Conservation (phyloP, 2,329 filamentous ascomycete genomes). For the Cercospora sojina region DNA sequence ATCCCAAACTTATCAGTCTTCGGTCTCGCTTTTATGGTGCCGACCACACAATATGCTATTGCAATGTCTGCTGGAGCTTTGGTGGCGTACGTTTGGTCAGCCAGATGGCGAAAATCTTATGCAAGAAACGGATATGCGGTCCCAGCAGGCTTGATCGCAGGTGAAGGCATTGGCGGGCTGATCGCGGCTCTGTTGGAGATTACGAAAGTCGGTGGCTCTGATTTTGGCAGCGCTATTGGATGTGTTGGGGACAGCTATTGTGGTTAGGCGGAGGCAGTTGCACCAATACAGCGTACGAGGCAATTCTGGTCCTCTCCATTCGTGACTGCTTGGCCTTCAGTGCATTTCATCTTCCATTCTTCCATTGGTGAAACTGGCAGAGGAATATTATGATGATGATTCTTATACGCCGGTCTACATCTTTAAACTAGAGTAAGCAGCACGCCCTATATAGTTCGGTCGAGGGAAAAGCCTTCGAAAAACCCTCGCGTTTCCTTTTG, state of each 20-base stretch:
- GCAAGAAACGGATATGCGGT: constrained; percentile 52
- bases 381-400: too few species aligned
- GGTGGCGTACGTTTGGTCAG: constrained; percentile 50
- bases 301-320: too few species aligned
- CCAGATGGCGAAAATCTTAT: constrained; percentile 18
- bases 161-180: constrained; percentile 60
- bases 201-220: constrained; percentile 39
- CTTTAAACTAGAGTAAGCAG: too few species aligned
- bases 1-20: constrained; percentile 61
- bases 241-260: constrained; percentile 32
- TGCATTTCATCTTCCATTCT: too few species aligned
- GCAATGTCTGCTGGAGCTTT: constrained; percentile 57
- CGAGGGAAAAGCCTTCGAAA: too few species aligned
- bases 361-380: too few species aligned
- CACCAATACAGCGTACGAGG: background rate
- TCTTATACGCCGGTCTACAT: too few species aligned
- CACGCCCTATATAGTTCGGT: too few species aligned
- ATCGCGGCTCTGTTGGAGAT: constrained; percentile 53
- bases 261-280: background rate
- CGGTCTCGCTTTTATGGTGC: constrained; percentile 57
- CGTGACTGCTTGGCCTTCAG: too few species aligned
- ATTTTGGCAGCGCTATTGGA: constrained; percentile 41
- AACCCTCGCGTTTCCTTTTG: too few species aligned
- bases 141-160: constrained; percentile 59
- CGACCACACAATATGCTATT: constrained; percentile 55